Conservation (phyloP, 345 rosid species). For the Carallia brachiata region DNA sequence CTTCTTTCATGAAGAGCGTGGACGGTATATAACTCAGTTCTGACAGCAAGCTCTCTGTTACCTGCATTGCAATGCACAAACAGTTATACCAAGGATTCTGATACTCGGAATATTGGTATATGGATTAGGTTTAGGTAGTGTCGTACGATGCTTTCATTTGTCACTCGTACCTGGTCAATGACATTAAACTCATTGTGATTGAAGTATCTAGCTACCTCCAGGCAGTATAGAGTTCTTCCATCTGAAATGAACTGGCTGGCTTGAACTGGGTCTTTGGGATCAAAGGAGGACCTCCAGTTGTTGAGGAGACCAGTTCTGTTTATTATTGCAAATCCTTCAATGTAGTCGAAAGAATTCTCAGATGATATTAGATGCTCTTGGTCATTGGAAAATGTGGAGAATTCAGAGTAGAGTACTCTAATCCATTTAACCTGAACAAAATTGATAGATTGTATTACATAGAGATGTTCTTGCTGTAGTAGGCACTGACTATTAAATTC, state of each 20-base stretch:
- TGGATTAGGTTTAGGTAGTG: neutral
- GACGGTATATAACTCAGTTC: conserved; percentile 62
- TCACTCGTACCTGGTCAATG: conserved; percentile 47
- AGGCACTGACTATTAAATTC: neutral
- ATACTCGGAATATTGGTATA: neutral
- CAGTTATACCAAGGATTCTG: conserved; percentile 1
- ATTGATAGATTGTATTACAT: conserved; percentile 15
- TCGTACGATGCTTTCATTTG: neutral
- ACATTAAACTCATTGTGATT: conserved; percentile 44
- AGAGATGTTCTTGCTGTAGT: neutral
- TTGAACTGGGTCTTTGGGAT: conserved; percentile 59
- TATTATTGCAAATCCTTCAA: conserved; percentile 83
- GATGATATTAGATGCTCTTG: conserved; percentile 76
- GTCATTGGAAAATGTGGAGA: conserved; percentile 68
- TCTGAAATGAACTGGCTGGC: conserved; percentile 73
- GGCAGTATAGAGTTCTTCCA: conserved; percentile 78
- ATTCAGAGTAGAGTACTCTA: conserved; percentile 79
- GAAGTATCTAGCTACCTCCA: conserved; percentile 80
- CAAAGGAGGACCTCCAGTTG: conserved; percentile 84
- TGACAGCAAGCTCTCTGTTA: conserved; percentile 51
- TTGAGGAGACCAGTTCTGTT: conserved; percentile 74
- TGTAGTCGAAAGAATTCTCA: conserved; percentile 64
- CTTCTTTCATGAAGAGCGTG: conserved; percentile 67
- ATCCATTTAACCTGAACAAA: conserved; percentile 85
- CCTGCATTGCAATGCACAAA: conserved; percentile 38